These are phyloP conservation scores for carrot (Daucus carota) DNA, from an alignment of 129 eudicot species.

Conservation along the genomic window DNA sequence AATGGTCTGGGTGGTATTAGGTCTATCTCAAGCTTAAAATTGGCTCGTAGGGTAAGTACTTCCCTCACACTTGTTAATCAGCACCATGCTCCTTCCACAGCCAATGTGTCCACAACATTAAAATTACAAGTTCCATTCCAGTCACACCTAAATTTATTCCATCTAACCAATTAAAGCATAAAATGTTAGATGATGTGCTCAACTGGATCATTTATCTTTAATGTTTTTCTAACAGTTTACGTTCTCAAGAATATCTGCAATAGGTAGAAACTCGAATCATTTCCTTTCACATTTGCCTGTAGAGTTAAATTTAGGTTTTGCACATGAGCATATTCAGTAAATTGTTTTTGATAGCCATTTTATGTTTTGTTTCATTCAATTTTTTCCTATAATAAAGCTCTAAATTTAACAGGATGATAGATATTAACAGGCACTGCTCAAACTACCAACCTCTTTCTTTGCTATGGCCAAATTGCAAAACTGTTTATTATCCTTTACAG, in stretches of 20 bases:
- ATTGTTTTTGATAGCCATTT: not conserved
- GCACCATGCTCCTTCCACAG: not conserved
- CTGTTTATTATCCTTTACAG: not conserved
- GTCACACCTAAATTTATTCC: not conserved
- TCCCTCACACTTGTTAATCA: not conserved
- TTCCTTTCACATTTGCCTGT: not conserved
- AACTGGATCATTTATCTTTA: not conserved
- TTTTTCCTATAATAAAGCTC: not conserved
- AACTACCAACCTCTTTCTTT: not conserved
- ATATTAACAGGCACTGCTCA: not conserved
- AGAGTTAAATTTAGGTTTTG: not conserved
- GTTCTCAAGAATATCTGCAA: not conserved
- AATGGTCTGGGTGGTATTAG: not conserved
- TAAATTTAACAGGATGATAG: not conserved
- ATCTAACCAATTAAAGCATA: too few species aligned
- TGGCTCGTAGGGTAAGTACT: not conserved
- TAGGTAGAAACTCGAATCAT: too few species aligned
- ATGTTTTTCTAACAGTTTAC: not conserved
- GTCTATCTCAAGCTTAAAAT: not conserved
- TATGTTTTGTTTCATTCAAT: not conserved
- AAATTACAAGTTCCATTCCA: not conserved
- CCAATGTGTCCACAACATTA: too few species aligned
- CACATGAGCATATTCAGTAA: not conserved
- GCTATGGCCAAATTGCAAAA: not conserved
- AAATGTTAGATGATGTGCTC: not conserved